phyloP scores from a whole-genome alignment of 768 basidiomycete species.

The Fomitopsis pulvina region DNA sequence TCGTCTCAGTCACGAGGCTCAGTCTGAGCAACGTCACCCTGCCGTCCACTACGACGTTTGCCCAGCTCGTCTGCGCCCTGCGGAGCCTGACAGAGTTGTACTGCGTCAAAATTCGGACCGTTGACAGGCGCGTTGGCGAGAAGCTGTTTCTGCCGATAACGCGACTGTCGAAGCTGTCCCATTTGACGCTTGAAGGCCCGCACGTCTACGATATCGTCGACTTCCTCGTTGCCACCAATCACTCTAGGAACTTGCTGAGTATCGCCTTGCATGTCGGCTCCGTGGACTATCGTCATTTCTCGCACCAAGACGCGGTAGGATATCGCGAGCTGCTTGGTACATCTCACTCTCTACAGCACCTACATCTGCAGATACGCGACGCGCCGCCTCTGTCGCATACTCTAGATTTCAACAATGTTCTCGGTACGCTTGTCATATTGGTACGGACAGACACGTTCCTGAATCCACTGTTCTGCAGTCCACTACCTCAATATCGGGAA shows the following conservation, averaged over 20 bases:
- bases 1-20: not conserved
- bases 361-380: not conserved
- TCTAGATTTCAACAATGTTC: not conserved
- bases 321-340: not conserved
- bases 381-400: not conserved
- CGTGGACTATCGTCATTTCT: not conserved
- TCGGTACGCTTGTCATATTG: not conserved
- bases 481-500: not conserved
- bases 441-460: not conserved
- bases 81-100: not conserved
- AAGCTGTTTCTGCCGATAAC: not conserved
- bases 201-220: not conserved
- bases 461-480: not conserved
- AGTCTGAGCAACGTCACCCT: not conserved
- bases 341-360: not conserved
- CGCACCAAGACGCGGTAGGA: not conserved
- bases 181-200: not conserved
- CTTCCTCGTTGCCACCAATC: not conserved
- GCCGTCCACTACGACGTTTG: not conserved
- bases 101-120: not conserved
- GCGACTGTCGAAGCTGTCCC: not conserved
- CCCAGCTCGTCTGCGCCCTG: not conserved
- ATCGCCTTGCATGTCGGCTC: not conserved
- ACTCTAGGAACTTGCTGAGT: not conserved
- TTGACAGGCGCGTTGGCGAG: not conserved